Percentiles rank a stretch among this genome's conserved stretches.
These are phyloP conservation scores for Phoma sp. DNA, from an alignment of 2,329 filamentous ascomycete genomes.

Conservation along the genomic window DNA sequence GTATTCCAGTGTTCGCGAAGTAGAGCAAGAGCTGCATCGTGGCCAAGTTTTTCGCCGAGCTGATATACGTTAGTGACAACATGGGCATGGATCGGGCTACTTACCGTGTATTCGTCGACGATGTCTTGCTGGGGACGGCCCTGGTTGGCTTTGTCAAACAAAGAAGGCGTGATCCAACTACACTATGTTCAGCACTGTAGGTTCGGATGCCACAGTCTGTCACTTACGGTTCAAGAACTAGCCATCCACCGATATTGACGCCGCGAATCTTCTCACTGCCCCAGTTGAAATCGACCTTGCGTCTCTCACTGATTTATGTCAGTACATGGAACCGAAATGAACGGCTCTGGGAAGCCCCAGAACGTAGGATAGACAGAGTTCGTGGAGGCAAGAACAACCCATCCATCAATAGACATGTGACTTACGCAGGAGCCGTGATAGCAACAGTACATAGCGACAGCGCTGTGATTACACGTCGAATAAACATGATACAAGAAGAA, in stretches of 20 bases:
- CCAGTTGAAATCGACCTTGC: conserved; percentile 54
- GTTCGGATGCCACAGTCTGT: no score
- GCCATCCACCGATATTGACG: conserved; percentile 59
- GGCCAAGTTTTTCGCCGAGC: conserved; percentile 57
- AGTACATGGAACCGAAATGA: conserved; percentile 7
- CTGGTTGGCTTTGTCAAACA: conserved; percentile 51
- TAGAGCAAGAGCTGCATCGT: conserved; percentile 50
- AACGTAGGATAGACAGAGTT: not conserved
- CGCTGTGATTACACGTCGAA: conserved; percentile 27
- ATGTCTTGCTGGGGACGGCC: conserved; percentile 41
- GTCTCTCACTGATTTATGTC: conserved; percentile 34
- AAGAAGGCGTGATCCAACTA: conserved; percentile 63
- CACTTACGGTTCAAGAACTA: conserved; percentile 54
- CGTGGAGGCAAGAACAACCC: not conserved
- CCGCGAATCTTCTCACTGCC: conserved; percentile 57
- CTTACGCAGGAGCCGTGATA: conserved; percentile 42
- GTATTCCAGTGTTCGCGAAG: conserved; percentile 59
- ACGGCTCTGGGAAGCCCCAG: not conserved
- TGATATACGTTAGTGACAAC: not conserved
- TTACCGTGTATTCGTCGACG: conserved; percentile 58
- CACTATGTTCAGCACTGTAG: not conserved
- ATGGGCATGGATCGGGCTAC: not conserved
- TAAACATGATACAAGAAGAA: conserved; percentile 33
- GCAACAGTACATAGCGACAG: conserved; percentile 31
- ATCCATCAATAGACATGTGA: conserved; percentile 4